Percentiles rank a stretch among this genome's conserved stretches.
Evolutionary conservation across 2,329 filamentous ascomycete genomes (phyloP).

Genomic region (Aspergillus sp.): DNA sequence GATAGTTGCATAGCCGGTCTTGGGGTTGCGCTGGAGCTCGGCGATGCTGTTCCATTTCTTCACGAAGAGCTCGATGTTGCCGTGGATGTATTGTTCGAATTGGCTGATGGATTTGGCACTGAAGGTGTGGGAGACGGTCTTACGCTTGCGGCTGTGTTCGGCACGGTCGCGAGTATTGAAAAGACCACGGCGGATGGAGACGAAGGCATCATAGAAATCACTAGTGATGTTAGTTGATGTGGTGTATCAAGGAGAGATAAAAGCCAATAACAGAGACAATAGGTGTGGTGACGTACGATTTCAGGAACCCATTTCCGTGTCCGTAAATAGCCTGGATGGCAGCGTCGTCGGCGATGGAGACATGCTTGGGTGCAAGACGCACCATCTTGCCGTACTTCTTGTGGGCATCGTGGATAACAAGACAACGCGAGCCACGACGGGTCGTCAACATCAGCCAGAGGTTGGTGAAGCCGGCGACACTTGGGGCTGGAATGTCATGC

Average conservation of each 20-base stretch:
- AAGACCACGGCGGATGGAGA: slow-evolving; percentile 76
- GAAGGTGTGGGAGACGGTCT: slow-evolving; percentile 84
- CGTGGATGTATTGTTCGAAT: slow-evolving; percentile 84
- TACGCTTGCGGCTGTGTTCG: slow-evolving; percentile 84
- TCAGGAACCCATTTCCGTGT: slow-evolving; percentile 70
- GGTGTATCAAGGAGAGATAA: no score
- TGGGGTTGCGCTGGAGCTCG: slow-evolving; percentile 39
- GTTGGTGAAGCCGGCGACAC: slow-evolving; percentile 64
- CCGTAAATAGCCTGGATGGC: slow-evolving; percentile 76
- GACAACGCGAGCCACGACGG: slow-evolving; percentile 62
- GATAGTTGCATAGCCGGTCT: slow-evolving; percentile 56
- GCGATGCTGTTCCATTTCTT: slow-evolving; percentile 66
- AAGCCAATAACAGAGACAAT: no score
- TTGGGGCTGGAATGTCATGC: slow-evolving; percentile 47
- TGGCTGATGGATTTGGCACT: slow-evolving; percentile 73
- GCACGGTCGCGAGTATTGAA: slow-evolving; percentile 83
- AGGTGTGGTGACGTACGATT: slow-evolving; percentile 51
- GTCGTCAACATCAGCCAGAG: slow-evolving; percentile 70
- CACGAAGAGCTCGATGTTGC: slow-evolving; percentile 70
- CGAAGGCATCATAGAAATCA: slow-evolving; percentile 87
- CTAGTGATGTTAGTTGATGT: slow-evolving; percentile 34
- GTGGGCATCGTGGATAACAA: slow-evolving; percentile 66
- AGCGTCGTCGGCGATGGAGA: slow-evolving; percentile 74
- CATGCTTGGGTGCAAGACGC: slow-evolving; percentile 76
- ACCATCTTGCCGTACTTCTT: slow-evolving; percentile 74